Evolutionary conservation across 441 rosid genomes (phyloP), one percentile per base, ranked within the genome.

Genomic region (Jatropha multifida): DNA sequence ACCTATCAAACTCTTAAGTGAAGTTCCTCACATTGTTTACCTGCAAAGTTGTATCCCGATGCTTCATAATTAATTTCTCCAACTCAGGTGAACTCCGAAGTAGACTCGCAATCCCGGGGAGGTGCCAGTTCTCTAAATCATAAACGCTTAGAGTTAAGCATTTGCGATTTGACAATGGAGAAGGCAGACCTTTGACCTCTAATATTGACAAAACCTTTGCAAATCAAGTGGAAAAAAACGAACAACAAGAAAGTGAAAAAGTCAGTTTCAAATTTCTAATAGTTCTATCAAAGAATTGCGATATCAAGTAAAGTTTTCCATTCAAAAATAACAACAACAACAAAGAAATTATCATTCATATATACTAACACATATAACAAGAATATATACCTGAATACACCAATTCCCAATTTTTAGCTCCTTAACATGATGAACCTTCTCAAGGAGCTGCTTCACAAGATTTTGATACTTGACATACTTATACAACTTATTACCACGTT

Each of bases 21-120:
- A 52, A 52, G 17, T 52, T 52, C 56, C 6, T 52, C 14, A 52
- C 18, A 4, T 0, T 4, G n/a, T 52, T 14, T 52, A 52, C 56
- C n/a, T 15, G 56, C 18, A 52, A 15, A 52, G 2, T 52, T 52
- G 20, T 52, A 18, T 14, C 52, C 52, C 52, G 52, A 65, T n/a
- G 4, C 61, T 49, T 32, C 7, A 68, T 48, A 4, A 68, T n/a
- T 32, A 68, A 51, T 27, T 27, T 27, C 42, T 68, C 59, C 1
- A 68, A 41, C 42, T 68, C 20, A 68, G 9, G 40, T 51, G 59
- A 68, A 48, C 59, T 49, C 8, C 7, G 20, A 15, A 68, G 71
- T 49, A 68, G 59, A 27, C 12, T 68, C 7, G 42, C 59, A 4
- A 68, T 68, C 20, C 71, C 71, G 23, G 71, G 38, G 8, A 68